phyloP scores from a whole-genome alignment of 192 early-diverging fungal genomes.

The Rhizophagus clarus region DNA sequence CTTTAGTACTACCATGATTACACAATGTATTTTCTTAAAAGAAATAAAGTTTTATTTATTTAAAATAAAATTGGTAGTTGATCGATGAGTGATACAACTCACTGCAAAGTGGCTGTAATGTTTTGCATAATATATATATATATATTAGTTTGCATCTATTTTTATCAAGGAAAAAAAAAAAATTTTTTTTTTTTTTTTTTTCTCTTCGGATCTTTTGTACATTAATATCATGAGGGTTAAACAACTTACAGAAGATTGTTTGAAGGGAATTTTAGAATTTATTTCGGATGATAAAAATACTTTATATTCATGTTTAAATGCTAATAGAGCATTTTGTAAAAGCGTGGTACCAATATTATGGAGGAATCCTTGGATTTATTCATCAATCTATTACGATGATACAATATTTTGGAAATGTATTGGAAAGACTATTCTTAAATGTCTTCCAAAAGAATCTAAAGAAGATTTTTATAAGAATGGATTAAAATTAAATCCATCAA shows the following conservation, averaged over 20 bases:
- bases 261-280: background rate
- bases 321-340: background rate
- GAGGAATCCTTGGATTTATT: background rate
- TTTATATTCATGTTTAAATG: background rate
- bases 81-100: no score
- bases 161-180: no score
- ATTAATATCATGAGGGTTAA: background rate
- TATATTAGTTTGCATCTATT: no score
- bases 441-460: background rate
- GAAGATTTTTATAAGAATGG: background rate
- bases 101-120: no score
- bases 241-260: background rate
- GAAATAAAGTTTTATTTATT: no score
- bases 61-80: no score
- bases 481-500: background rate
- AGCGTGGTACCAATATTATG: background rate
- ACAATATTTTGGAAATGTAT: background rate
- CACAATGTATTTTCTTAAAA: no score
- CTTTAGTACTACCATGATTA: no score
- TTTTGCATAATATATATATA: no score
- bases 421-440: background rate
- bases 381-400: background rate
- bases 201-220: no score
- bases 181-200: no score
- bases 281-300: background rate